Evolutionary conservation across 2,329 filamentous ascomycete genomes (phyloP), one percentile per base, ranked within the genome.

Genomic region (Balansia obtecta): DNA sequence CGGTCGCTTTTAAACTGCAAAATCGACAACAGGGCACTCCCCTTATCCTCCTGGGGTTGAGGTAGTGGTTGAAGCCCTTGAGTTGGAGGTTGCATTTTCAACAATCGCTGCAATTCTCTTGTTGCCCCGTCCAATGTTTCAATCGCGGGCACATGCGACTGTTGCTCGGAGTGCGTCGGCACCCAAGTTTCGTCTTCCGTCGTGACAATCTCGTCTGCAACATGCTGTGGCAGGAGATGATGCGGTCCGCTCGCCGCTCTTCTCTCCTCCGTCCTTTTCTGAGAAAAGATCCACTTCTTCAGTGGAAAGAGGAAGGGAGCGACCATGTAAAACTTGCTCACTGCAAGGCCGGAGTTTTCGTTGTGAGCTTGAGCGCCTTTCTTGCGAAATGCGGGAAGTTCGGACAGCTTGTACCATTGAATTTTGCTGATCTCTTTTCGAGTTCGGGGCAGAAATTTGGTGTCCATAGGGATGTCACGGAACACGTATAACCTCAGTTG

Each of bases 381-480:
- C 64, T 85, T 86, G 50, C 83, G 82, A 59, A 88, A 82, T 0
- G 86, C 88, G 1, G 93, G 91, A 27, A 98, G 76, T 53, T 96
- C 89, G 0, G 85, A 86, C 40, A 98, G 72, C 58, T 83, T 88
- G 70, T 94, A 96, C 93, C 93, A 98, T 63, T 88, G 75, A 53
- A 98, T 95, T 68, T 88, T 94, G 68, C 91, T 95, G 62, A 98
- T 98, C 66, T 98, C 94, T 67, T 97, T 97, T 50, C 94, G 78
- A 6, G 93, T 97, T 58, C 83, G 83, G 4, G 94, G 88, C 65
- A 91, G 86, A 62, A 98, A 98, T 53, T 82, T 67, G 0, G 88
- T 91, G 59, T 95, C 83, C 74, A 86, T 86, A 13, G 89, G 87
- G 3, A 98, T 82, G 55, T 89, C 83, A 49, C 88, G 82, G 63